Evolutionary conservation across 1,284 basidiomycete species (phyloP).

Genomic region (Hymenochaete sp.): DNA sequence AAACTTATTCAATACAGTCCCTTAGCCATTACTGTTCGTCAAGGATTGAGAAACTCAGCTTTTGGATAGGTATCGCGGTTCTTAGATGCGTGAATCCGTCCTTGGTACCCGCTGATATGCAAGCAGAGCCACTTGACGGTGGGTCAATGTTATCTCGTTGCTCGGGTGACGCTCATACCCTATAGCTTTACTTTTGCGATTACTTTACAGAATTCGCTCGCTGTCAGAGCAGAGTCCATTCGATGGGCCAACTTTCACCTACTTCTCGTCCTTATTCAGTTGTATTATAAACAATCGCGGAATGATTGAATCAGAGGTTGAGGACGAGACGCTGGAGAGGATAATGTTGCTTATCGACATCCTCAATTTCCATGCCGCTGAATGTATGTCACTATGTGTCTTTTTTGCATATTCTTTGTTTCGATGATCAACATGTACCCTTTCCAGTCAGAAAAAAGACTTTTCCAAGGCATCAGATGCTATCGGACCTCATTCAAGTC

Average conservation of each 20-base stretch:
- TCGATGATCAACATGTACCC: neutral
- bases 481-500: conserved; percentile 67
- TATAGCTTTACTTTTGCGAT: conserved; percentile 70
- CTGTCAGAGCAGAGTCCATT: conserved; percentile 79
- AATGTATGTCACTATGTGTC: conserved; percentile 50
- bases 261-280: conserved; percentile 71
- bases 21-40: conserved; percentile 60
- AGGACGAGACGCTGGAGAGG: conserved; percentile 84
- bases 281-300: conserved; percentile 67
- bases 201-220: conserved; percentile 81
- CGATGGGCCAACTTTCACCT: conserved; percentile 79
- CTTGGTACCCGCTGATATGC: conserved; percentile 65
- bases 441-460: conserved; percentile 50
- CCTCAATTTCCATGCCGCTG: conserved; percentile 77
- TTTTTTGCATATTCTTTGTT: conserved; percentile 3
- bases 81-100: conserved; percentile 61
- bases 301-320: conserved; percentile 44
- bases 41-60: conserved; percentile 57
- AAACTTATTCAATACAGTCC: conserved; percentile 31
- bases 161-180: no score
- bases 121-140: conserved; percentile 66
- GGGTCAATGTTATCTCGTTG: conserved; percentile 26
- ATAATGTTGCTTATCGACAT: conserved; percentile 79
- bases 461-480: conserved; percentile 68
- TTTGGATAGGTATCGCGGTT: conserved; percentile 75